phyloP scores from a whole-genome alignment of 805 yeast genomes.

The Tetrapisispora iriomotensis region DNA sequence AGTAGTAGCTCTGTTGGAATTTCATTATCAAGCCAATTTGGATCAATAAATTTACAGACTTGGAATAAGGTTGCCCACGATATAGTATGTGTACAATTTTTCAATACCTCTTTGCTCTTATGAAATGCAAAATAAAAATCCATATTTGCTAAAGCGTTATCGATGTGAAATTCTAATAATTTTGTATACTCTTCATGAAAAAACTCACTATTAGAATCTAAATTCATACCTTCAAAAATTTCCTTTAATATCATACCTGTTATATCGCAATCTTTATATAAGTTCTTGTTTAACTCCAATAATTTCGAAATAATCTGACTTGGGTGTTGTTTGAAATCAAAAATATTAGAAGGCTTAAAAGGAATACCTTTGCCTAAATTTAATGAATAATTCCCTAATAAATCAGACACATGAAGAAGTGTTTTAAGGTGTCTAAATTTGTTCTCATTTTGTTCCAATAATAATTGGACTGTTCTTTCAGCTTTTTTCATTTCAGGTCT shows the following conservation, averaged over 20 bases:
- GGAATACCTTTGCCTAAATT: constrained; percentile 29
- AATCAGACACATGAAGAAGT: constrained; percentile 23
- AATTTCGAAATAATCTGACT: constrained; percentile 33
- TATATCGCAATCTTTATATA: constrained; percentile 37
- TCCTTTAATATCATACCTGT: constrained; percentile 35
- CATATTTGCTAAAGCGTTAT: constrained; percentile 51
- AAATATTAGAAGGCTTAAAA: constrained; percentile 32
- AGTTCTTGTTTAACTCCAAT: constrained; percentile 44
- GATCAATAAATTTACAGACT: constrained; percentile 49
- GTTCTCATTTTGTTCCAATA: constrained; percentile 4
- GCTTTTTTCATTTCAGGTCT: constrained; percentile 35
- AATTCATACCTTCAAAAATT: constrained; percentile 33
- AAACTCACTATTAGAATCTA: constrained; percentile 3
- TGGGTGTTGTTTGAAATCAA: constrained; percentile 27
- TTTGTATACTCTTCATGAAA: constrained; percentile 7
- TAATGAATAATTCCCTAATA: constrained; percentile 23
- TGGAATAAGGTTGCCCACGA: constrained; percentile 71
- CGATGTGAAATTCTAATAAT: constrained; percentile 46
- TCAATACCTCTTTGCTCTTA: constrained; percentile 33
- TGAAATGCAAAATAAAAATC: constrained; percentile 53
- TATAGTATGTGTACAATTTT: constrained; percentile 13
- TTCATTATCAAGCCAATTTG: constrained; percentile 34
- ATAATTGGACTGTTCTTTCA: constrained; percentile 16
- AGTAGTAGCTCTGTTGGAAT: constrained; percentile 32
- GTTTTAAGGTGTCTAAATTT: constrained; percentile 11